These are phyloP conservation scores for Phytomonas francai DNA, from an alignment of 208 protist genomes.

Conservation along the genomic window DNA sequence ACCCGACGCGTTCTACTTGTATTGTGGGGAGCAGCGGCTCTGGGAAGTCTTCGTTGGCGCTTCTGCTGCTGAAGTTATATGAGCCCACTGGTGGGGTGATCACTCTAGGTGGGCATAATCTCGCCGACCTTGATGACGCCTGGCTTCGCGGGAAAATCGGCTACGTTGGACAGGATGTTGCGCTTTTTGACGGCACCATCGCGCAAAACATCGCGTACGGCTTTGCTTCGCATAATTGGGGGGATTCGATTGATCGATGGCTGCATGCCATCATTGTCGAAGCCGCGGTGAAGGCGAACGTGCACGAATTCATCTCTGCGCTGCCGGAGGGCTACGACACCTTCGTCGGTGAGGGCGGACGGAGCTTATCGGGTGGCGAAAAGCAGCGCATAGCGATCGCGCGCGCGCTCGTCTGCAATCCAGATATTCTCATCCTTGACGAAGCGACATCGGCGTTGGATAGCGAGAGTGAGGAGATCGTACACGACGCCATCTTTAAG, in stretches of 20 bases:
- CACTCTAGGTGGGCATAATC: slow-evolving; percentile 45
- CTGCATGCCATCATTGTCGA: slow-evolving; percentile 56
- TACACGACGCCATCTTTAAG: slow-evolving; percentile 76
- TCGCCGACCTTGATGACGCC: slow-evolving; percentile 46
- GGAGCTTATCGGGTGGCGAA: slow-evolving; percentile 89
- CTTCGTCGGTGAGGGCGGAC: slow-evolving; percentile 81
- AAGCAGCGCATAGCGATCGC: slow-evolving; percentile 94
- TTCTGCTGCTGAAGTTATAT: slow-evolving; percentile 84
- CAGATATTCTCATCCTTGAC: slow-evolving; percentile 89
- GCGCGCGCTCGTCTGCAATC: slow-evolving; percentile 75
- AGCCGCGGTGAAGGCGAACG: slow-evolving; percentile 66
- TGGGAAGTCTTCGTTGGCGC: slow-evolving; percentile 78
- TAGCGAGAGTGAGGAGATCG: slow-evolving; percentile 80
- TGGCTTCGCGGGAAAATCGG: slow-evolving; percentile 77
- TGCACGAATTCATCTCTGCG: slow-evolving; percentile 84
- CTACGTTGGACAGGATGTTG: slow-evolving; percentile 83
- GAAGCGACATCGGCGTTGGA: slow-evolving; percentile 91
- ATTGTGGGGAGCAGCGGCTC: slow-evolving; percentile 79
- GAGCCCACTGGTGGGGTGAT: slow-evolving; percentile 52
- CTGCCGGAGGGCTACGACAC: slow-evolving; percentile 88
- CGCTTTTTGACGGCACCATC: slow-evolving; percentile 82
- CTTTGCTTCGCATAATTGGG: slow-evolving; percentile 55
- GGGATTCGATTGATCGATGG: slow-evolving; percentile 70
- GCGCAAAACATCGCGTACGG: slow-evolving; percentile 88
- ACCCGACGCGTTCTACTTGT: slow-evolving; percentile 60